A percentile compares a stretch with the other conserved stretches of the same genome.
phyloP scores from a whole-genome alignment of 345 rosid species.

The Cochlearia excelsa region DNA sequence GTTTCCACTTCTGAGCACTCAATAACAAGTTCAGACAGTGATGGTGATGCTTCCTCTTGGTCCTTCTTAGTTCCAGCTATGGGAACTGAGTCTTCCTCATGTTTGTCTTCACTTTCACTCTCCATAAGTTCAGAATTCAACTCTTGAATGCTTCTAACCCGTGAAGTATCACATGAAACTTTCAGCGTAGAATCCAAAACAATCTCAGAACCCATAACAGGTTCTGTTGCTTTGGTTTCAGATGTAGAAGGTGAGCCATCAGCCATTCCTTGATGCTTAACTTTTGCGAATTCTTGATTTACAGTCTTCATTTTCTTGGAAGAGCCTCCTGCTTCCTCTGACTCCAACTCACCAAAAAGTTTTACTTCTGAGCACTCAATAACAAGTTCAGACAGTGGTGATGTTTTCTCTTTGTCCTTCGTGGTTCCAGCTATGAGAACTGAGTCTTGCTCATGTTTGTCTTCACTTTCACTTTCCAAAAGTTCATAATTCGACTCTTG shows the following conservation, averaged over 20 bases:
- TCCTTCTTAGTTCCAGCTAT: not conserved
- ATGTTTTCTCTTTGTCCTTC: too few relatives aligned
- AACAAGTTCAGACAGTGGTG: not conserved
- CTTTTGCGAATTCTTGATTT: conserved; percentile 4
- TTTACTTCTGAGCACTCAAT: too few relatives aligned
- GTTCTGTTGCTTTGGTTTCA: conserved; percentile 6
- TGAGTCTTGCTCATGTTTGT: conserved; percentile 3
- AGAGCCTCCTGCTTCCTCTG: too few relatives aligned
- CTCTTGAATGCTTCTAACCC: not conserved
- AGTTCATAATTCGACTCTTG: conserved; percentile 9
- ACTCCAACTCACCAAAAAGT: too few relatives aligned
- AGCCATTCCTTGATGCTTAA: conserved; percentile 13
- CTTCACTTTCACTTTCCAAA: conserved; percentile 2
- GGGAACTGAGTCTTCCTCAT: not conserved
- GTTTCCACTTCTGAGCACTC: too few relatives aligned
- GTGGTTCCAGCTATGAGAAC: not conserved
- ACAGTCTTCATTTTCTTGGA: not conserved
- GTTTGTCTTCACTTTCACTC: conserved; percentile 6
- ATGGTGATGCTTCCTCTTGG: not conserved
- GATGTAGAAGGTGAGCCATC: not conserved
- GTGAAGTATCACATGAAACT: conserved; percentile 6
- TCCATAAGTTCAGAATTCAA: not conserved
- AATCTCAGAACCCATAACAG: conserved; percentile 5
- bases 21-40: not conserved
- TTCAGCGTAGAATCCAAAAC: conserved; percentile 1